Evolutionary conservation across 2,329 filamentous ascomycete genomes (phyloP), one percentile per base, ranked within the genome.

Genomic region (Ceratocystis cacaofunesta): DNA sequence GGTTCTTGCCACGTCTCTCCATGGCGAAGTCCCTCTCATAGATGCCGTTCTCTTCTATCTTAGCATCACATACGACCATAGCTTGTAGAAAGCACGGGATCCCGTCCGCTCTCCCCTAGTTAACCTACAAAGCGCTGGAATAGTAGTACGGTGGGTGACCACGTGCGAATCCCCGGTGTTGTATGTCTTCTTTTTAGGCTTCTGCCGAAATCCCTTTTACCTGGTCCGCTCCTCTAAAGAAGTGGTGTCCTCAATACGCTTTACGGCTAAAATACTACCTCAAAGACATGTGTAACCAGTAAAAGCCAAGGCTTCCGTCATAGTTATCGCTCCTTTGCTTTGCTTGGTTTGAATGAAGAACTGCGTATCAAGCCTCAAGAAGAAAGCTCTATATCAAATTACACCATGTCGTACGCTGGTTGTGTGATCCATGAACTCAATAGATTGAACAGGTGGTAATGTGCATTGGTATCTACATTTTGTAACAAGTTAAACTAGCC

Each of bases 31-130:
- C 22, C 22, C 22, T 22, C 22, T 22, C 2, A 22, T 22, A 22
- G 0, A 22, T 22, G 22, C 22, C 22, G 0, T 22, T 22, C 22
- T 22, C 22, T 22, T 22, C 22, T 1, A 2, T 2, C 22, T 22
- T 22, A 0, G 22, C 2, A 22, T 22, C 22, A 22, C 22, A 22
- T 22, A 22, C 22, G 22, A 22, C 22, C 22, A 22, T 70, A 67
- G 55, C 69, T 65, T 60, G 57, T 44, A 25, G 65, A 66, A 48
- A 61, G 50, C 43, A 63, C 61, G 62, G 65, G 61, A 52, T 66
- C 65, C 65, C 65, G 65, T 66, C 61, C 50, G 65, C 65, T 64
- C 65, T 43, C 65, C 61, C 44, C 1, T 64, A 64, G 48, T 63
- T 15, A 66, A 66, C 61, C 61, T 22, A 50, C 61, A 63, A 22